Base-by-base conservation (phyloP, 2,329 filamentous ascomycete species). In the Neofusicoccum laricinum region DNA sequence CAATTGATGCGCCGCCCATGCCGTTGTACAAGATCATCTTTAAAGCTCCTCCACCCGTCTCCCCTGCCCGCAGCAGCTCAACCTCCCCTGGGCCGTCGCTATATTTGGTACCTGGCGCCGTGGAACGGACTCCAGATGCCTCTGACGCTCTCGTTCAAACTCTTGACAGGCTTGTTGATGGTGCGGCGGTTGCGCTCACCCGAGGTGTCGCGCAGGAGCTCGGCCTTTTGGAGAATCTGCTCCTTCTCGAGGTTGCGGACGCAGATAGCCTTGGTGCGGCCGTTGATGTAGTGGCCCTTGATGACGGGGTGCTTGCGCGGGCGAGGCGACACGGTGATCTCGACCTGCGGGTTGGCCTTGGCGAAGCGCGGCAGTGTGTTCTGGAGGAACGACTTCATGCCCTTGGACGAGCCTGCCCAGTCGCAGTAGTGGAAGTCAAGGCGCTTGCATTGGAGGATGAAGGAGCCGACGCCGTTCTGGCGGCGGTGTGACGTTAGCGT, bases 361-460 rank as follows among this genome's bases (percentile, higher is more conserved):
- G 93, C 93, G 80, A 99, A 97, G 69, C 84, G 80, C 55, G 89
- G 83, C 65, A 97, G 89, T 46, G 86, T 82, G 67, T 88, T 84
- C 77, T 90, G 90, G 77, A 98, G 88, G 83, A 97, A 97, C 71
- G 87, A 95, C 91, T 96, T 95, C 93, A 98, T 97, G 75, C 95
- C 95, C 73, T 83, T 88, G 41, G 94, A 98, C 78, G 92, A 96
- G 68, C 93, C 95, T 65, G 91, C 92, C 87, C 90, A 93, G 84
- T 98, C 93, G 83, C 95, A 98, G 83, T 97, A 99, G 82, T 96
- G 91, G 75, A 99, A 92, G 78, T 97, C 92, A 77, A 99, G 84
- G 75, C 90, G 91, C 84, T 92, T 96, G 88, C 95, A 99, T 83
- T 97, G 94, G 65, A 97, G 87, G 79, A 99, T 92, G 83, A 98